These are phyloP conservation scores for Chlamydomonas incerta DNA, from an alignment of 139 green algal species.

Conservation along the genomic window DNA sequence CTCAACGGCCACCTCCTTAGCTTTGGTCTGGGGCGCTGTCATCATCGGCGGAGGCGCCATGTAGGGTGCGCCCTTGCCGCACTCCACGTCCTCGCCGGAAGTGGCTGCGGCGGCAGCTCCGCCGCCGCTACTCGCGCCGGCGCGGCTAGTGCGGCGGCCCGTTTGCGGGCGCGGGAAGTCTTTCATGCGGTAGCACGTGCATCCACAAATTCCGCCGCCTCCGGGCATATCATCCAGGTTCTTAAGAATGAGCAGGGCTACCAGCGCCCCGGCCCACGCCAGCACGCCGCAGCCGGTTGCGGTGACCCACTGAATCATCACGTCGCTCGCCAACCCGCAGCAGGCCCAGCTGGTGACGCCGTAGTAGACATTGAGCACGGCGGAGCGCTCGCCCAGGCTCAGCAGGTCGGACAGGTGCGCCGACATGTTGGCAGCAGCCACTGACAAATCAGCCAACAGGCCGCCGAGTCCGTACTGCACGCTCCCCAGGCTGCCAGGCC, in stretches of 20 bases:
- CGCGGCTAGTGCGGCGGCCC: background rate
- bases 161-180: background rate
- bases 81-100: background rate
- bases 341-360: background rate
- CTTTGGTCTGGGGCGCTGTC: no score
- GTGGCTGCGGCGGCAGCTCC: no score
- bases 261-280: background rate
- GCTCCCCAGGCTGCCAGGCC: conserved; percentile 5
- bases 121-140: background rate
- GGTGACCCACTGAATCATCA: conserved; percentile 12
- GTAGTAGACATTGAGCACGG: background rate
- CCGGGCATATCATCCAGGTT: conserved; percentile 29
- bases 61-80: background rate
- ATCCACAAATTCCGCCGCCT: background rate
- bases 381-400: background rate
- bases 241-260: background rate
- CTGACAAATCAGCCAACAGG: background rate
- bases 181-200: background rate
- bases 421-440: background rate
- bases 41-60: no score
- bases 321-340: background rate
- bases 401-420: background rate
- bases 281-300: conserved; percentile 22
- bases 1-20: background rate
- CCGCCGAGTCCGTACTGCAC: background rate